Conservation (phyloP, 257 asterid genomes). For the Euphrasia confusa region DNA sequence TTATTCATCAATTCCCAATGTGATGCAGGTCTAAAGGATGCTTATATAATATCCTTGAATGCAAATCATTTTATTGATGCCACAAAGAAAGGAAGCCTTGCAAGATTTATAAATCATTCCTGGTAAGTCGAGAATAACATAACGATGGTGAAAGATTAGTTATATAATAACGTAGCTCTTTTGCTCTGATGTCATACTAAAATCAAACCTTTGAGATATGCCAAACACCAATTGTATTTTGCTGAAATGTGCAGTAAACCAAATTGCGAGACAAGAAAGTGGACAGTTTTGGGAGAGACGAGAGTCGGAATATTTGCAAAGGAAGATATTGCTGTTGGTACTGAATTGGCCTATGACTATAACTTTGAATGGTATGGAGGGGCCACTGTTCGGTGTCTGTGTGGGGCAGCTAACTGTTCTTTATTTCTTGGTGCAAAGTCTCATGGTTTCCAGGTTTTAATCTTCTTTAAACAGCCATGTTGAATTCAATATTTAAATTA, state of each 20-base stretch:
- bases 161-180: conserved; percentile 20
- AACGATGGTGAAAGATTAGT: conserved; percentile 17
- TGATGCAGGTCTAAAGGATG: conserved; percentile 68
- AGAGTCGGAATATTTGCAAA: conserved; percentile 90
- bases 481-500: conserved; percentile 14
- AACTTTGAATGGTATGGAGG: conserved; percentile 98
- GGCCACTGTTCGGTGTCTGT: conserved; percentile 81
- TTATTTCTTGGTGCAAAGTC: conserved; percentile 93
- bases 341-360: conserved; percentile 76
- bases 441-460: conserved; percentile 84
- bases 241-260: conserved; percentile 60
- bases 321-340: conserved; percentile 57
- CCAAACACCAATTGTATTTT: conserved; percentile 15
- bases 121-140: conserved; percentile 49
- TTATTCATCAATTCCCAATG: conserved; percentile 20
- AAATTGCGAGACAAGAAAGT: conserved; percentile 94
- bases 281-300: conserved; percentile 87
- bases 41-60: conserved; percentile 72
- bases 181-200: conserved; percentile 16
- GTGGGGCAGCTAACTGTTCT: conserved; percentile 89
- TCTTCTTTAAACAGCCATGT: conserved; percentile 19
- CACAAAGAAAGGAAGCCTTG: conserved; percentile 78
- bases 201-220: conserved; percentile 11
- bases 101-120: conserved; percentile 90
- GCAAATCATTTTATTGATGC: conserved; percentile 76